phyloP scores from a whole-genome alignment of 2,329 filamentous ascomycete genomes.

The Cyphellophora europaea region DNA sequence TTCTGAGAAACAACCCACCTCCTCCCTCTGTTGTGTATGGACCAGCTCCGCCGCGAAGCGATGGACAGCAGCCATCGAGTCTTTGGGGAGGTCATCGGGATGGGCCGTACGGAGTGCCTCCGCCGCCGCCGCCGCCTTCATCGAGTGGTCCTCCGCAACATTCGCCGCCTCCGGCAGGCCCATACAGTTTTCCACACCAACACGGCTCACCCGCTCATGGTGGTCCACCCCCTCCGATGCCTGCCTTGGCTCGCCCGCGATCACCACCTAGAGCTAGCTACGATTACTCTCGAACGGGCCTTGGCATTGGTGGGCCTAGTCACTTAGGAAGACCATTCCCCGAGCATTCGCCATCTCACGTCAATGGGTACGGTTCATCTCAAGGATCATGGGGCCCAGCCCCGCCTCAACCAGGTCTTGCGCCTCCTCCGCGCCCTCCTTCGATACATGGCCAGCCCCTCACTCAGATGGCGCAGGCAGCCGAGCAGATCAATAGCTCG shows the following conservation, averaged over 20 bases:
- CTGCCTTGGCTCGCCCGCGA: no score
- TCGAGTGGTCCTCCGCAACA: no score
- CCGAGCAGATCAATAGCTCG: conserved; percentile 6
- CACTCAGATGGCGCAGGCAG: conserved; percentile 13
- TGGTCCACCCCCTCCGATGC: no score
- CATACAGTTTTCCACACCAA: no score
- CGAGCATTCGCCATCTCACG: conserved; percentile 7
- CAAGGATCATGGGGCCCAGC: conserved; percentile 11
- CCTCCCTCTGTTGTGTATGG: conserved; percentile 25
- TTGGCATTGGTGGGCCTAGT: background rate
- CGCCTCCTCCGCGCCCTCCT: conserved; percentile 7
- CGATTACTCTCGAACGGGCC: no score
- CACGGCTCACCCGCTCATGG: no score
- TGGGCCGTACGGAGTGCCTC: no score
- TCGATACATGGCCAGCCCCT: conserved; percentile 9
- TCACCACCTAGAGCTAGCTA: no score
- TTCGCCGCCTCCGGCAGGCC: no score
- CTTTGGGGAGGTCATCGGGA: no score
- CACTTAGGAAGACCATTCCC: conserved; percentile 4
- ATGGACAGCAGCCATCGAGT: no score
- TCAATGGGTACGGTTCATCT: conserved; percentile 7
- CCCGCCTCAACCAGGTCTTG: conserved; percentile 9
- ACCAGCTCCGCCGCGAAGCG: conserved; percentile 25
- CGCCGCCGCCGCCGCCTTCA: no score
- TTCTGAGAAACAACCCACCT: conserved; percentile 26